Evolutionary conservation across 2,329 filamentous ascomycete species (phyloP), one percentile per base, ranked within the genome.

Genomic region (Aspergillus sp.): DNA sequence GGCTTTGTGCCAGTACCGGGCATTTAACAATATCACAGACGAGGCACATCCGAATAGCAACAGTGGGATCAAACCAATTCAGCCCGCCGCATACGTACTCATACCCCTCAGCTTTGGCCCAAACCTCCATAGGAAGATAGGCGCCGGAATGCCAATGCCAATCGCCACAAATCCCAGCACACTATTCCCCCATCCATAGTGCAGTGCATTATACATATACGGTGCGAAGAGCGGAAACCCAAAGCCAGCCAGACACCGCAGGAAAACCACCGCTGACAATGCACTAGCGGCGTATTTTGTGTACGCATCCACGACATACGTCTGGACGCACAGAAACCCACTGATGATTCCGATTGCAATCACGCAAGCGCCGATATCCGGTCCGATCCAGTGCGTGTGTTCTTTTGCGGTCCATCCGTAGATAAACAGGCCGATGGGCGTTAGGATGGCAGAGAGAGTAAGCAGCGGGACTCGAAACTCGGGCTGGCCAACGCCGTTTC

Each of bases 381-480:
- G 73, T 45, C 73, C 59, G 33, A 76, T 72, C 69, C 76, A 77
- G 45, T 77, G 73, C 0, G 67, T 50, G 13, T 62, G 54, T 5
- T 62, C 61, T 39, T 77, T 65, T 0, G 74, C 72, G 2, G 64
- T 65, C 76, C 76, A 80, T 6, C 76, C 77, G 47, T 80, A 81
- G 55, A 71, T 68, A 46, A 78, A 73, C 4, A 80, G 58, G 0
- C 74, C 73, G 1, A 69, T 49, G 0, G 77, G 75, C 0, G 76
- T 66, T 1, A 81, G 43, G 0, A 80, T 33, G 0, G 71, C 72
- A 0, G 73, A 76, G 0, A 72, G 66, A 4, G 82, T 52, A 64
- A 79, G 75, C 9, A 82, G 62, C 0, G 79, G 79, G 0, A 82
- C 64, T 10, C 81, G 76, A 50, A 75, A 79, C 49, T 86, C 82